Base-by-base conservation (phyloP, 805 yeast genomes). In the Yamadazyma takamatsuzukensis region DNA sequence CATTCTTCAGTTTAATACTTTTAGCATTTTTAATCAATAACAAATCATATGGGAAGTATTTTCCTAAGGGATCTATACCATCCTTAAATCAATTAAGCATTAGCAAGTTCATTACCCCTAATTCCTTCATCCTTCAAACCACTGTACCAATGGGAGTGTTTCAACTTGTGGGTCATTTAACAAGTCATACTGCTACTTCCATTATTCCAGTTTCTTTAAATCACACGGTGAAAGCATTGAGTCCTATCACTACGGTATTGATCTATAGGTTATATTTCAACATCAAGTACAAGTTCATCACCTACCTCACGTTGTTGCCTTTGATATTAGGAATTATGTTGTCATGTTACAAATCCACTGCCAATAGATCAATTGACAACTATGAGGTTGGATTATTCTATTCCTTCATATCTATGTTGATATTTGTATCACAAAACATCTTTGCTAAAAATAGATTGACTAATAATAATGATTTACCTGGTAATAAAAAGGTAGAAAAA, bases 141-240 rank as follows among this genome's bases (percentile, higher is more conserved):
- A 86, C 95, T 0, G 74, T 86, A 15, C 97, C 97, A 13, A 87
- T 90, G 95, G 97, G 97, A 6, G 65, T 80, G 40, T 93, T 90
- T 62, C 97, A 90, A 64, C 84, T 90, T 45, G 66, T 81, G 14
- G 98, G 97, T 14, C 97, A 90, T 57, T 78, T 89, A 41, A 76
- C 94, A 10, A 77, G 94, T 6, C 96, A 89, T 54, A 83, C 84
- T 52, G 90, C 97, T n/a, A 88, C 96, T 2, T 74, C 89, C 2
- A 58, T 84, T 40, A 85, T 93, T 32, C 96, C 96, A 0, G 96
- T 93, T n/a, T 84, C 96, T 4, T 63, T 89, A 43, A 97, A 93
- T 14, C 97, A 90, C 56, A 88, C 97, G 6, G 80, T 90, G 47
- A 93, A 93, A 62, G 93, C 96, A 2, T 65, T 90, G 23, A 81